Evolutionary conservation across 257 asterid genomes (phyloP).

Genomic region (Jacaranda copaia): DNA sequence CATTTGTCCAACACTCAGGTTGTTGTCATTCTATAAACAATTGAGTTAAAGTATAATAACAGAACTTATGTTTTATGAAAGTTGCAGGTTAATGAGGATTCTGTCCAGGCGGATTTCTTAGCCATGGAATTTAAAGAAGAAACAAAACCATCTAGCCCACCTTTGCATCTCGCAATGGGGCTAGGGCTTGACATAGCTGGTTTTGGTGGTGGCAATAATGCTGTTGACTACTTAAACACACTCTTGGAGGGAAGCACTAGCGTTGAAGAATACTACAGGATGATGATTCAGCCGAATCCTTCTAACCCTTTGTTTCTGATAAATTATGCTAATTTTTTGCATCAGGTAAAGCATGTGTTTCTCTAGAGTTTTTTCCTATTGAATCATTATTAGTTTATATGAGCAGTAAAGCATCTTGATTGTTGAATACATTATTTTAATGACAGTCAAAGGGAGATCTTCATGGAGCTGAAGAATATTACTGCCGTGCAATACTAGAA

Average conservation of each 20-base stretch:
- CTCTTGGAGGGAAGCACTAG: conserved; percentile 33
- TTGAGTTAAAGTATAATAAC: not conserved
- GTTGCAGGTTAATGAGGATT: conserved; percentile 54
- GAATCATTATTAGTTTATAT: not conserved
- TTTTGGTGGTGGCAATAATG: conserved; percentile 32
- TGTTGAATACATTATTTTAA: not conserved
- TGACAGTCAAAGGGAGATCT: conserved; percentile 76
- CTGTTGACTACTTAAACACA: conserved; percentile 30
- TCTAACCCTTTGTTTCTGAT: conserved; percentile 55
- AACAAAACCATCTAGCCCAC: conserved; percentile 66
- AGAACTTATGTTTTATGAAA: conserved; percentile 16
- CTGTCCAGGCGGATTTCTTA: conserved; percentile 27
- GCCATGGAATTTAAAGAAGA: conserved; percentile 45
- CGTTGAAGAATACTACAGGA: conserved; percentile 58
- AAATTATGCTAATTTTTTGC: conserved; percentile 65
- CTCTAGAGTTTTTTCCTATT: not conserved
- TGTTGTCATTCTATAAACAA: conserved; percentile 16
- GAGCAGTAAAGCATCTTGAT: not conserved
- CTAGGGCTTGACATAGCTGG: conserved; percentile 54
- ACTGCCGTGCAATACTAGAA: conserved; percentile 59
- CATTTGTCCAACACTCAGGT: conserved; percentile 50
- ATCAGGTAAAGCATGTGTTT: conserved; percentile 52
- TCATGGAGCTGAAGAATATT: conserved; percentile 74
- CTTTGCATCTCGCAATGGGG: conserved; percentile 80
- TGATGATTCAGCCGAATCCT: conserved; percentile 77